Conservation (phyloP, 495 filamentous ascomycete species). For the Chaetomium cochliodes region DNA sequence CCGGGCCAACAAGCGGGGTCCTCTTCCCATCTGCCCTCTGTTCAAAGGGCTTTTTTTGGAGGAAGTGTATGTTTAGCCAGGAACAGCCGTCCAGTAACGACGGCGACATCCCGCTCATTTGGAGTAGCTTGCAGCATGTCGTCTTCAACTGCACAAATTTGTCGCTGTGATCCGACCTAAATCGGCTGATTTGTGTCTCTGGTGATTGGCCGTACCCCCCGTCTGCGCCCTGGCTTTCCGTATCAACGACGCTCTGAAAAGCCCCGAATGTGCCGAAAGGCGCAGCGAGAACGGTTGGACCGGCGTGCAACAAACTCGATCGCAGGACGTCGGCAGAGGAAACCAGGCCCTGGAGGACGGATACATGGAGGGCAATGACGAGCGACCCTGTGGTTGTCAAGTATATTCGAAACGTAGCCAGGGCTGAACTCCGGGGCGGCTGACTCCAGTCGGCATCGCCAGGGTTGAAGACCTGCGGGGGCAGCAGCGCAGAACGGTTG, state of each 20-base stretch:
- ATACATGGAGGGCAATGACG: constrained; percentile 44
- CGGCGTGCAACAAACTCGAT: constrained; percentile 36
- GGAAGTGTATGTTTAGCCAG: constrained; percentile 40
- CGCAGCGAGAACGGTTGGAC: constrained; percentile 44
- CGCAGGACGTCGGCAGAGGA: constrained; percentile 41
- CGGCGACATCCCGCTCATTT: constrained; percentile 44
- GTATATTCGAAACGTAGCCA: constrained; percentile 50
- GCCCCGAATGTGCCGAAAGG: constrained; percentile 50
- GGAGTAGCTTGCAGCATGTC: constrained; percentile 42
- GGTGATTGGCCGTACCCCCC: constrained; percentile 45
- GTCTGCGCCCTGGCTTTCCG: constrained; percentile 28
- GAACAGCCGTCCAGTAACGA: constrained; percentile 37
- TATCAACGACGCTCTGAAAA: constrained; percentile 36
- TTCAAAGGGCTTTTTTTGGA: constrained; percentile 39
- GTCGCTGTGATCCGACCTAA: constrained; percentile 40
- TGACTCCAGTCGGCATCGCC: constrained; percentile 28
- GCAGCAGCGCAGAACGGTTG: constrained; percentile 43
- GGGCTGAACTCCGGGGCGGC: constrained; percentile 31
- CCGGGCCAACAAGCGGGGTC: constrained; percentile 36
- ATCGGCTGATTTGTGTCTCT: constrained; percentile 44
- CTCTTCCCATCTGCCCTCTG: constrained; percentile 44
- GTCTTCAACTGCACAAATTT: constrained; percentile 42
- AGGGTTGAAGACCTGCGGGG: constrained; percentile 25
- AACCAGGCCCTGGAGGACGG: constrained; percentile 40
- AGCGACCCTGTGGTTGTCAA: constrained; percentile 50